A percentile compares a stretch with the other conserved stretches of the same genome.
Conservation (phyloP, 257 asterid genomes). For the Gynochthodes officinalis region DNA sequence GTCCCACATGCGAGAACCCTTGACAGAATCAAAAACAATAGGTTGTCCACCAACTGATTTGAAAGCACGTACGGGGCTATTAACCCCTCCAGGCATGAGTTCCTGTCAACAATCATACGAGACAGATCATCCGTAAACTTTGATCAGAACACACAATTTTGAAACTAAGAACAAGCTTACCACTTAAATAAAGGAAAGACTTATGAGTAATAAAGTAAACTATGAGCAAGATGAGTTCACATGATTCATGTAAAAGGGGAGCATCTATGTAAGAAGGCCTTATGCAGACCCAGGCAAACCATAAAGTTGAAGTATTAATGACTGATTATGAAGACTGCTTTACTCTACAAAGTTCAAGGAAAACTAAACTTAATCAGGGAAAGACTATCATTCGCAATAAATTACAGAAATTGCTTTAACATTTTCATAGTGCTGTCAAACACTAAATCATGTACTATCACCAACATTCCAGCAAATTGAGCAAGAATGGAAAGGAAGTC, state of each 20-base stretch:
- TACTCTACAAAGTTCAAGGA: neutral
- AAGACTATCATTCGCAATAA: neutral
- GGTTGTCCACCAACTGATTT: constrained; percentile 99
- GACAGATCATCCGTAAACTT: constrained; percentile 6
- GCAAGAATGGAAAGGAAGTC: neutral
- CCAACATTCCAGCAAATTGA: neutral
- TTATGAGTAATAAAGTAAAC: neutral
- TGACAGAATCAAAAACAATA: constrained; percentile 75
- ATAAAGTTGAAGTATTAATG: too few relatives aligned
- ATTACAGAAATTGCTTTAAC: neutral
- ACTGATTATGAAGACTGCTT: neutral
- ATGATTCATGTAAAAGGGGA: neutral
- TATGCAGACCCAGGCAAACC: neutral
- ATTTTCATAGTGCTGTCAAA: neutral
- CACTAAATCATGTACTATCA: neutral
- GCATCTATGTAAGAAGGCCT: neutral
- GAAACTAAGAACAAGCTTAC: neutral
- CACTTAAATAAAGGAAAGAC: neutral
- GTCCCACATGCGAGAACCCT: constrained; percentile 96
- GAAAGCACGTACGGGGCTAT: constrained; percentile 98
- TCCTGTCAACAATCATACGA: constrained; percentile 46
- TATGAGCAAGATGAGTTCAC: neutral
- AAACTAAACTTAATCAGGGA: neutral
- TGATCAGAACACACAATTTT: neutral
- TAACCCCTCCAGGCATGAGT: constrained; percentile 99